Evolutionary conservation across 129 eudicot species (phyloP), one percentile per base, ranked within the genome.

Genomic region (Saussurea involucrata): DNA sequence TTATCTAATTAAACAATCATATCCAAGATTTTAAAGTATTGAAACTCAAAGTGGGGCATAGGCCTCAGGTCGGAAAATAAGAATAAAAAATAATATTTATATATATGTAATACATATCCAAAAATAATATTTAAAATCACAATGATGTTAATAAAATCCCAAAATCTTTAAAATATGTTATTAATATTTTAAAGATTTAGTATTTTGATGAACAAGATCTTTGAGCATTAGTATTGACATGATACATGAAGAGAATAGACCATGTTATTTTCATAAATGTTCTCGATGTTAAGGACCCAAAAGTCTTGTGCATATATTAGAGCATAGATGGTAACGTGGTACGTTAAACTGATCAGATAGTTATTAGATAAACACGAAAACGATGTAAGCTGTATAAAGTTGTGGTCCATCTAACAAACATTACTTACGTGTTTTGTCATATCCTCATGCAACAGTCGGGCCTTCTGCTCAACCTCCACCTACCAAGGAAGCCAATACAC

Each of bases 381-480:
- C 0, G 22, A 53, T 53, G 61, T 53, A n/a, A 53, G 21, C 21
- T 6, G 61, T 53, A 53, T 53, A 53, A 53, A 53, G 61, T 53
- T 53, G 60, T 49, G 21, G 60, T 4, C 21, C 60, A 0, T 49
- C 60, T 71, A 77, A 74, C 78, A 67, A 18, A 76, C 17, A 71
- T 12, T 42, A 77, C 96, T 64, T 82, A 94, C 98, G 61, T 91
- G 90, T 76, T 91, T 89, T 25, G 77, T 89, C 67, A 91, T 91
- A 85, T 89, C 97, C 75, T 81, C 89, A 68, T 94, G 98, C 81
- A 94, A 78, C 63, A 76, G 40, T 70, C 66, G 79, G 75, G 92
- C 90, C 86, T 91, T 94, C 68, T 75, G 68, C 76, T 87, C 87
- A 84, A 89, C 72, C 87, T 94, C 97, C 53, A 84, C 87, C 98